Evolutionary conservation across 257 asterid species (phyloP).

Genomic region (Solanum chiquidenum): DNA sequence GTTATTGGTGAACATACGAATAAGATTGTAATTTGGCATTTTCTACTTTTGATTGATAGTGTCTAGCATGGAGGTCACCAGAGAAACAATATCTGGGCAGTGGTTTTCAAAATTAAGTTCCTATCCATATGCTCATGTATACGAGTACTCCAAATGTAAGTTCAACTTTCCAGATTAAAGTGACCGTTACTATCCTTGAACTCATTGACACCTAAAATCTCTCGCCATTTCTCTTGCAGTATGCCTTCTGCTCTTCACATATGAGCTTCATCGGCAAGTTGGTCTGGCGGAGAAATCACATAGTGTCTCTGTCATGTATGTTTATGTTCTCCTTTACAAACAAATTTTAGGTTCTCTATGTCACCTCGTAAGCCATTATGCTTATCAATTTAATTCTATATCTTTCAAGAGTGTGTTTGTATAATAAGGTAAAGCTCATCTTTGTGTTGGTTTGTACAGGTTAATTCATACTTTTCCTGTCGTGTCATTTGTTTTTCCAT

Average conservation of each 20-base stretch:
- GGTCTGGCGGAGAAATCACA: slow-evolving; percentile 34
- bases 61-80: slow-evolving; percentile 32
- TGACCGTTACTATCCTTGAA: background rate
- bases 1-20: background rate
- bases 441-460: background rate
- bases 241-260: slow-evolving; percentile 63
- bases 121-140: slow-evolving; percentile 62
- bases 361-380: background rate
- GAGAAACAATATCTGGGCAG: slow-evolving; percentile 51
- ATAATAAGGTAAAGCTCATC: background rate
- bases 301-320: slow-evolving; percentile 61
- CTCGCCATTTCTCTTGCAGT: slow-evolving; percentile 33
- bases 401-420: background rate
- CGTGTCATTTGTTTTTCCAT: background rate
- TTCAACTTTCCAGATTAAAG: slow-evolving; percentile 1
- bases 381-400: background rate
- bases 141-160: slow-evolving; percentile 88
- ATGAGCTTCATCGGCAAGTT: slow-evolving; percentile 75
- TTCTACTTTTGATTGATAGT: slow-evolving; percentile 21
- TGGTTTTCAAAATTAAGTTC: slow-evolving; percentile 23
- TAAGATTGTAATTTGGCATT: background rate
- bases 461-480: background rate
- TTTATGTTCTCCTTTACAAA: background rate
- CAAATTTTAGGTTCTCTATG: background rate
- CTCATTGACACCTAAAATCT: slow-evolving; percentile 10